These are phyloP conservation scores for Beauveria asiatica DNA, from an alignment of 2,329 filamentous ascomycete genomes.

Conservation along the genomic window DNA sequence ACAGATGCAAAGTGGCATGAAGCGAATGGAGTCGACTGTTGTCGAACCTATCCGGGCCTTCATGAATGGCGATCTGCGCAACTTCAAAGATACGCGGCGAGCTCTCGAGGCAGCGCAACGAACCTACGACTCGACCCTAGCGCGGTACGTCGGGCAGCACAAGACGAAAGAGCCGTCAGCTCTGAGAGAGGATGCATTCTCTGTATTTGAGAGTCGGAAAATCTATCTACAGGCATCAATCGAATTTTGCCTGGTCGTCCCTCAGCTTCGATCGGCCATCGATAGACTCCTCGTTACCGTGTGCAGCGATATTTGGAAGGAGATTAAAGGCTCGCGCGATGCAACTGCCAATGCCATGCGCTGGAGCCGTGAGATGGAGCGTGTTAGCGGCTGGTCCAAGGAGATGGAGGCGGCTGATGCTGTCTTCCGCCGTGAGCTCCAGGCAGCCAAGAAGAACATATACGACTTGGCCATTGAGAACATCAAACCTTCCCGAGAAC, in stretches of 20 bases:
- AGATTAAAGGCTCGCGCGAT: conserved; percentile 68
- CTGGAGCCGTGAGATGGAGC: conserved; percentile 75
- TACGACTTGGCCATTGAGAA: conserved; percentile 65
- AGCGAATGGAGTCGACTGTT: conserved; percentile 66
- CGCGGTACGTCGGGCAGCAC: conserved; percentile 73
- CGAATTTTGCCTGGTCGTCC: conserved; percentile 84
- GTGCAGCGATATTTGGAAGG: conserved; percentile 80
- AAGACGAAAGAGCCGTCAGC: conserved; percentile 92
- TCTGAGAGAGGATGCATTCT: conserved; percentile 88
- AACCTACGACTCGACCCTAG: conserved; percentile 70
- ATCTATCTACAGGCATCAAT: conserved; percentile 85
- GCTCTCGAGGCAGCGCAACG: conserved; percentile 73
- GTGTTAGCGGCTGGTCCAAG: conserved; percentile 83
- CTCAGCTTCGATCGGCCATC: conserved; percentile 73
- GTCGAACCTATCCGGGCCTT: conserved; percentile 78
- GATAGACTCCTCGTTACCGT: conserved; percentile 81
- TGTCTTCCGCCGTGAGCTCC: conserved; percentile 72
- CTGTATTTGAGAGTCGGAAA: conserved; percentile 86
- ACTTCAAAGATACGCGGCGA: conserved; percentile 77
- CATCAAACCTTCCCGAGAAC: conserved; percentile 75
- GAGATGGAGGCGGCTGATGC: conserved; percentile 90
- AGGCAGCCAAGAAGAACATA: conserved; percentile 70
- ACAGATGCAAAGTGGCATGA: conserved; percentile 63
- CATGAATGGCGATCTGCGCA: conserved; percentile 66
- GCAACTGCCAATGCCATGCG: conserved; percentile 54